phyloP scores from a whole-genome alignment of 179 eudicot genomes.

The Monotropa hypopitys region DNA sequence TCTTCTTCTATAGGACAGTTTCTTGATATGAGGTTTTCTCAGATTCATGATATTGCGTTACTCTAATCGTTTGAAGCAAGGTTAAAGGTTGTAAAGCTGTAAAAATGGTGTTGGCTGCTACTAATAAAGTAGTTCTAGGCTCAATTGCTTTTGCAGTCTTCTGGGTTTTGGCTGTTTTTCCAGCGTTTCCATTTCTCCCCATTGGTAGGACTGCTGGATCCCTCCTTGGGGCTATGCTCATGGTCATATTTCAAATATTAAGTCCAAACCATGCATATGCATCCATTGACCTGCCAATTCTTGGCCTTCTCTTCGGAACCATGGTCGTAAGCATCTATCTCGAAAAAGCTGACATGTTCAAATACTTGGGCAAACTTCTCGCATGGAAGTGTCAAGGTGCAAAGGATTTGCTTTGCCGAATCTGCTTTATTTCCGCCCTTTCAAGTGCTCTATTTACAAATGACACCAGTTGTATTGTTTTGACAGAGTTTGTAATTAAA shows the following conservation, averaged over 20 bases:
- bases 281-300: slow-evolving; percentile 59
- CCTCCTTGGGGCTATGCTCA: slow-evolving; percentile 59
- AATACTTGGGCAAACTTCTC: slow-evolving; percentile 39
- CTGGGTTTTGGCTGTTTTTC: slow-evolving; percentile 60
- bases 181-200: slow-evolving; percentile 48
- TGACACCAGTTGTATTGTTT: slow-evolving; percentile 55
- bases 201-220: slow-evolving; percentile 65
- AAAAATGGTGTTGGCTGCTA: slow-evolving; percentile 34
- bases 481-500: slow-evolving; percentile 51
- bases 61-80: background rate
- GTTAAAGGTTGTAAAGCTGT: background rate
- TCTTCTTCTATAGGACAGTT: no score
- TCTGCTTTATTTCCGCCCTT: slow-evolving; percentile 45
- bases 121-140: slow-evolving; percentile 39
- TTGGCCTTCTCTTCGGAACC: slow-evolving; percentile 28
- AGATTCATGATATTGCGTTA: no score
- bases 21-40: no score
- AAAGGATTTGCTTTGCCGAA: slow-evolving; percentile 34
- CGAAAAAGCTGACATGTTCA: slow-evolving; percentile 66
- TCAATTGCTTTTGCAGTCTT: slow-evolving; percentile 46
- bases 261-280: slow-evolving; percentile 56
- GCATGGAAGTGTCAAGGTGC: slow-evolving; percentile 29
- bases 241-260: slow-evolving; percentile 45
- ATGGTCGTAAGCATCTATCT: slow-evolving; percentile 10
- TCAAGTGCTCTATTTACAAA: background rate